Conservation (phyloP, 2,329 filamentous ascomycete species). For the Colletotrichum endophyticum region DNA sequence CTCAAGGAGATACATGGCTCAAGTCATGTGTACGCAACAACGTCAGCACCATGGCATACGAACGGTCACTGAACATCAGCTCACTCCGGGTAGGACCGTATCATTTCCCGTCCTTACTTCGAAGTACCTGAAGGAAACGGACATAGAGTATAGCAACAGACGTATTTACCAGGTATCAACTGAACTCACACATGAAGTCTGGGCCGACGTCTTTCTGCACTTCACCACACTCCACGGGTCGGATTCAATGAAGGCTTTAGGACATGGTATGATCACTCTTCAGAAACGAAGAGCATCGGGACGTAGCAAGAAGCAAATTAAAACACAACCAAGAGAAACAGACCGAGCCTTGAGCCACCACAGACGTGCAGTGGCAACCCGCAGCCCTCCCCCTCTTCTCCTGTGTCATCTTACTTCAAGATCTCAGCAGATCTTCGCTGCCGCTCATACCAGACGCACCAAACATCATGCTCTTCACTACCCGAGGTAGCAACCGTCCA, state of each 20-base stretch:
- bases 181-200: neutral
- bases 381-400: neutral
- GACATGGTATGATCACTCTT: neutral
- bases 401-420: neutral
- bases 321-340: neutral
- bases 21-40: neutral
- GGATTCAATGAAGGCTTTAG: neutral
- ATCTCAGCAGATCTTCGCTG: neutral
- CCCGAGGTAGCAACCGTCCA: neutral
- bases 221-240: neutral
- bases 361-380: neutral
- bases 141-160: accelerated
- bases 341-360: accelerated
- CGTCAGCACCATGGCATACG: neutral
- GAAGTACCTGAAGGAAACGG: neutral
- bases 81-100: neutral
- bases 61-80: neutral
- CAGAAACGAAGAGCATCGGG: neutral
- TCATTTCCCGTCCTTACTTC: neutral
- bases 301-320: neutral
- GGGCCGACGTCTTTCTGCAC: neutral
- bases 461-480: neutral
- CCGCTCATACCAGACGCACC: neutral
- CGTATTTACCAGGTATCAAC: neutral
- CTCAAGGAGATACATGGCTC: neutral